Base-by-base conservation (phyloP, 371 early-diverging fungal genomes). In the Amoeboaphelidium protococcarum region DNA sequence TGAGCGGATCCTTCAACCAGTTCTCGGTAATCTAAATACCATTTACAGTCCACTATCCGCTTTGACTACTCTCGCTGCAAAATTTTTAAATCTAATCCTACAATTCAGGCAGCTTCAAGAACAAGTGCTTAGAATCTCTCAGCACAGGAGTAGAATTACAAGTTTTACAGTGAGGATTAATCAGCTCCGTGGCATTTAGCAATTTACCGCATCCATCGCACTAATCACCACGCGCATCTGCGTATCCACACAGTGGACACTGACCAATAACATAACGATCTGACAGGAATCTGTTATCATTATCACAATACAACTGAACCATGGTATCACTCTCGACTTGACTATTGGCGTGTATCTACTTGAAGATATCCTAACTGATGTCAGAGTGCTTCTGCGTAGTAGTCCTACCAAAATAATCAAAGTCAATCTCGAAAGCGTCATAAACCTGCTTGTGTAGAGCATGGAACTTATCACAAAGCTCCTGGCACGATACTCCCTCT, bases 201-300 rank as follows among this genome's bases (percentile, higher is more conserved):
- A 96, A 64, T 43, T 71, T 65, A 44, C 94, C 91, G 63, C 99
- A 99, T 42, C 67, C 64, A 74, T 99, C 99, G 69, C 99, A 99
- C 65, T 99, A 99, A 64, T 99, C 99, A 47, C 99, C 99, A 52
- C 91, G 78, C 31, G 97, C 98, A 59, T 87, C 90, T 2, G 76
- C 74, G 65, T 90, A 97, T 24, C 68, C 59, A 60, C 87, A 88
- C 50, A 66, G 60, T 41, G 95, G 95, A 63, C 99, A 99, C 2
- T 69, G 77, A 52, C 99, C 99, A 60, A 86, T 84, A 27, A 99
- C 94, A 59, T 78, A 99, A 45, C 99, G 84, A 67, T 99, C 99
- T 25, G 99, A 97, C 50, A 99, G 73, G 69, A 94, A 99, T 50
- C 85, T 78, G 58, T 76, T 57, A 64, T 82, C 81, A 24, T 69